Percentiles rank a stretch among this genome's conserved stretches.
These are phyloP conservation scores for Endogone sp. DNA, from an alignment of 192 early-diverging fungal genomes.

Conservation along the genomic window DNA sequence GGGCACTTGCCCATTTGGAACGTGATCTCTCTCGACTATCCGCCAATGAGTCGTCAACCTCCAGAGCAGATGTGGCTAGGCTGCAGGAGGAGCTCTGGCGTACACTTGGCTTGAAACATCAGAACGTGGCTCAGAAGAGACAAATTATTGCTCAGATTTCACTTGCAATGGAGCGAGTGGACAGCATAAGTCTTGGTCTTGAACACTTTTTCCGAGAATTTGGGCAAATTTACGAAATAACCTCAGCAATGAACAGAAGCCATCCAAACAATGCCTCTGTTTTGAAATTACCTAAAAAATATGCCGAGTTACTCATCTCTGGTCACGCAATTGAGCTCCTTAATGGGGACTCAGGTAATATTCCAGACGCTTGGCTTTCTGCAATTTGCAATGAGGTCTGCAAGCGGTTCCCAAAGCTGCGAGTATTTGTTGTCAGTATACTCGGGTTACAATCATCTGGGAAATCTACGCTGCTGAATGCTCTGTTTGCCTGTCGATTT, in stretches of 20 bases:
- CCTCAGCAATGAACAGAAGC: neutral
- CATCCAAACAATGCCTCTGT: neutral
- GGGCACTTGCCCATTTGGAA: slow-evolving; percentile 15
- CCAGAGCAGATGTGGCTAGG: slow-evolving; percentile 1
- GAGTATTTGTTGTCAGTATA: slow-evolving; percentile 10
- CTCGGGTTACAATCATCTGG: slow-evolving; percentile 18
- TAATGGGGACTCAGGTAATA: slow-evolving; percentile 14
- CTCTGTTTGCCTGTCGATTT: slow-evolving; percentile 17
- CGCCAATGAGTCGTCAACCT: neutral
- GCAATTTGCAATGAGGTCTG: slow-evolving; percentile 8
- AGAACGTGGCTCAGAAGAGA: neutral
- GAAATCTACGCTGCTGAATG: slow-evolving; percentile 15
- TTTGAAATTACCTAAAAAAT: slow-evolving; percentile 5
- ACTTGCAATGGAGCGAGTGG: neutral
- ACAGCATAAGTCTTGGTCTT: slow-evolving; percentile 14
- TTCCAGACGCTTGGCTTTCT: slow-evolving; percentile 17
- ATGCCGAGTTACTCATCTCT: slow-evolving; percentile 9
- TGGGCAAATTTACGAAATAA: slow-evolving; percentile 10
- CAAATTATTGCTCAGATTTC: slow-evolving; percentile 5
- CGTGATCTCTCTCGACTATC: slow-evolving; percentile 14
- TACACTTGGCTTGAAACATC: slow-evolving; percentile 2
- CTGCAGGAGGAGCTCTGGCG: slow-evolving; percentile 3
- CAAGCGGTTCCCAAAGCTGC: neutral
- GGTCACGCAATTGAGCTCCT: slow-evolving; percentile 17
- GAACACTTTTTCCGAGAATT: slow-evolving; percentile 18